Evolutionary conservation across 2,329 filamentous ascomycete species (phyloP).

Genomic region (Beauveria asiatica): DNA sequence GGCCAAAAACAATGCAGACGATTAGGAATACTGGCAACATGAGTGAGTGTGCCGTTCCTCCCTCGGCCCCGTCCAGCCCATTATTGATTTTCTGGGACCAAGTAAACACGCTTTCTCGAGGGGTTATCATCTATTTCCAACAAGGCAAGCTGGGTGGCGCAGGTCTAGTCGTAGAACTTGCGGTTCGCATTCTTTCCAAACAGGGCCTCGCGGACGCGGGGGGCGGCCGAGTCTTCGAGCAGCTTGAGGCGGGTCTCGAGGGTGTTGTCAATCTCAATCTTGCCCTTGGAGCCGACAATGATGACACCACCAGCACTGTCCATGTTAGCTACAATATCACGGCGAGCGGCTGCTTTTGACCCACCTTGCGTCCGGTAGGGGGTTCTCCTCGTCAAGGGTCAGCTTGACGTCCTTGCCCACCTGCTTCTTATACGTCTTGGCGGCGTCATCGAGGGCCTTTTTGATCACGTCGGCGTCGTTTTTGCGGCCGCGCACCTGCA

Average conservation of each 20-base stretch:
- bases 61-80: background rate
- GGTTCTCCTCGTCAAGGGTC: conserved; percentile 68
- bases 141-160: background rate
- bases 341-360: conserved; percentile 23
- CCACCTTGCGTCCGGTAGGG: conserved; percentile 75
- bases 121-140: conserved; percentile 3
- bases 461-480: conserved; percentile 67
- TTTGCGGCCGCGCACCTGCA: conserved; percentile 68
- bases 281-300: conserved; percentile 75
- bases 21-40: background rate
- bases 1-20: conserved; percentile 7
- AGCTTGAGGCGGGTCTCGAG: conserved; percentile 84
- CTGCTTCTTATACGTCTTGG: conserved; percentile 76
- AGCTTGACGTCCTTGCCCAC: conserved; percentile 60
- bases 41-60: background rate
- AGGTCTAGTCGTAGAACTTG: conserved; percentile 77
- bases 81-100: background rate
- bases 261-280: conserved; percentile 98
- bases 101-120: background rate
- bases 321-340: background rate
- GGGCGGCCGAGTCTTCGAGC: conserved; percentile 76
- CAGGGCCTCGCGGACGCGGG: conserved; percentile 72
- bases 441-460: conserved; percentile 68
- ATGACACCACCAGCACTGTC: conserved; percentile 71
- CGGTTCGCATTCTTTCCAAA: conserved; percentile 95